Evolutionary conservation across 192 early-diverging fungal genomes (phyloP).

Genomic region (Gigaspora rosea): DNA sequence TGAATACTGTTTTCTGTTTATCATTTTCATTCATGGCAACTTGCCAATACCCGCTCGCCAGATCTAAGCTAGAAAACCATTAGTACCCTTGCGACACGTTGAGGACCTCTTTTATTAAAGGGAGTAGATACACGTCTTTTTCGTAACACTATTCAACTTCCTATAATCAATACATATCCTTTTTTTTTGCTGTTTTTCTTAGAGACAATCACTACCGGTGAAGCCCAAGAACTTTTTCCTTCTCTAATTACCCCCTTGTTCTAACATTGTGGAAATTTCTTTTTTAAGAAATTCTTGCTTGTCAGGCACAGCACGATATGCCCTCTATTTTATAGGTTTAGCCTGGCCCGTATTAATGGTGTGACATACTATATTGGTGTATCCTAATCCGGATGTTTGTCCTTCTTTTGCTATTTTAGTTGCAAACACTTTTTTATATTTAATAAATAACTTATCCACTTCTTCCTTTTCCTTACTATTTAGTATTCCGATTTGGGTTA

Average conservation of each 20-base stretch:
- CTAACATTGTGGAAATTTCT: not conserved
- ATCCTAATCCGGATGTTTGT: no score
- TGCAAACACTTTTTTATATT: no score
- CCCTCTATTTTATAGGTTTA: not conserved
- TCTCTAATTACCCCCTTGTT: not conserved
- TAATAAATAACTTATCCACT: no score
- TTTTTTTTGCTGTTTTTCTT: slow-evolving; percentile 54
- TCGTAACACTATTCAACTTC: slow-evolving; percentile 46
- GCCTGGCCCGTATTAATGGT: not conserved
- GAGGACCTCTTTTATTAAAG: slow-evolving; percentile 47
- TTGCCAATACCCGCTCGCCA: slow-evolving; percentile 35
- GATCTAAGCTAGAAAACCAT: slow-evolving; percentile 46
- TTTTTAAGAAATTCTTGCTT: not conserved
- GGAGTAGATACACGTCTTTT: slow-evolving; percentile 44
- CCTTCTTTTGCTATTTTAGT: no score
- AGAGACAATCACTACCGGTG: slow-evolving; percentile 36
- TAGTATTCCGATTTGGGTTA: no score
- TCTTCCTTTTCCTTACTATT: no score
- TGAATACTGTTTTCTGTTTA: slow-evolving; percentile 37
- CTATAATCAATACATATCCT: slow-evolving; percentile 59
- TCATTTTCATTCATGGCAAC: slow-evolving; percentile 25
- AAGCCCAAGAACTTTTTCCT: not conserved
- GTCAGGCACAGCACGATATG: not conserved
- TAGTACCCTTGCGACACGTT: slow-evolving; percentile 34
- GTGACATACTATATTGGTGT: no score